Base-by-base conservation (phyloP, 2,329 filamentous ascomycete genomes). In the Geoglossum cookeanum region DNA sequence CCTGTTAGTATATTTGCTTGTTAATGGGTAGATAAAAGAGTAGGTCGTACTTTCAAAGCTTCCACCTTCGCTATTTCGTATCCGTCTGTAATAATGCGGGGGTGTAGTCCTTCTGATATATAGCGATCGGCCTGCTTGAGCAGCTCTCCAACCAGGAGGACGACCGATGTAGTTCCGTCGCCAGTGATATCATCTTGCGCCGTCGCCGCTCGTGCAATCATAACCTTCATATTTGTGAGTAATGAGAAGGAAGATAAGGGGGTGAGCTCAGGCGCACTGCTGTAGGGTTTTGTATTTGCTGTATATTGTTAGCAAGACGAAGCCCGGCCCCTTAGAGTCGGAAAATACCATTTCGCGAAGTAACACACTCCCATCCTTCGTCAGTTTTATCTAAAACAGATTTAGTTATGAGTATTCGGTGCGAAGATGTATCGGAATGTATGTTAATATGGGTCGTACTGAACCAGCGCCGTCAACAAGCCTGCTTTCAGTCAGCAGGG, bases 141-240 rank as follows among this genome's bases (percentile, higher is more conserved):
- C 60, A 98, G 81, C 76, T 98, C 92, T 70, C 92, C 92, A 55
- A 98, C 90, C 69, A 97, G 74, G 65, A 98, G 75, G 56, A 98
- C 92, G 33, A 96, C 91, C 52, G 89, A 96, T 47, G 92, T 98
- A 65, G 92, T 98, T 67, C 92, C 92, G 71, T 98, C 92, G 67
- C 92, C 92, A 65, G 88, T 94, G 65, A 98, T 98, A 67, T 98
- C 92, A 71, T 98, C 92, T 71, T 98, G 91, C 63, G 92, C 92
- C 42, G 92, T 98, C 58, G 92, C 92, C 66, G 91, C 89, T 68
- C 81, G 74, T 61, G 81, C 81, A 66, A 84, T 84, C 79, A 84
- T 83, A 61, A 84, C 75, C 74, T 71, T 62, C 54, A 27, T 59
- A 62, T 55, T 35, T 44, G 7, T 62, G 54, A 59, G 47, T 13